Evolutionary conservation across 345 rosid genomes (phyloP).

Genomic region (Populus ilicifolia): DNA sequence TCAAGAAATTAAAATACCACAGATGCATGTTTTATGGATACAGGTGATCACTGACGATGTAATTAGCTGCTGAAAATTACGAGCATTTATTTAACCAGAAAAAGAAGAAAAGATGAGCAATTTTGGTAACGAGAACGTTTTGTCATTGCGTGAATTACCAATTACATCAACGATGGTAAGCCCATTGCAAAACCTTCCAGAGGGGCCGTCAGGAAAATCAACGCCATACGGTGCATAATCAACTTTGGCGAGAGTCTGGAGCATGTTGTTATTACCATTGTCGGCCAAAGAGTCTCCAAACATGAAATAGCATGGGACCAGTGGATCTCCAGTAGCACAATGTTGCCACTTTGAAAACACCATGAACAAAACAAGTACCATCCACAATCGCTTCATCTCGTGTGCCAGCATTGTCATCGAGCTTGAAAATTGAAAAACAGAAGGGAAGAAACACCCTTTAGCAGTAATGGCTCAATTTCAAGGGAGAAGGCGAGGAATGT

Average conservation of each 20-base stretch:
- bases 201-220: conserved; percentile 13
- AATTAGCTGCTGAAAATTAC: neutral
- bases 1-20: no score
- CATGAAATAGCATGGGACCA: conserved; percentile 24
- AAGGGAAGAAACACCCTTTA: neutral
- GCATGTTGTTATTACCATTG: conserved; percentile 22
- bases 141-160: conserved; percentile 2
- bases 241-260: conserved; percentile 12
- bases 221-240: conserved; percentile 20
- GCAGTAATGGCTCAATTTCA: no score
- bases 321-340: neutral
- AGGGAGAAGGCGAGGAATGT: no score
- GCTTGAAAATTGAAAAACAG: neutral
- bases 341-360: neutral
- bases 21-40: no score
- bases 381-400: neutral
- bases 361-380: neutral
- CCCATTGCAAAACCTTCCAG: conserved; percentile 25
- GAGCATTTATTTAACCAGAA: neutral
- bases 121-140: no score
- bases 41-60: neutral
- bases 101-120: neutral
- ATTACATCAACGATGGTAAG: conserved; percentile 14
- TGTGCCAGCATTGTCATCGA: no score
- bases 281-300: conserved; percentile 28